Base-by-base conservation (phyloP, 1,284 basidiomycete genomes). In the Xanthoconium separans region DNA sequence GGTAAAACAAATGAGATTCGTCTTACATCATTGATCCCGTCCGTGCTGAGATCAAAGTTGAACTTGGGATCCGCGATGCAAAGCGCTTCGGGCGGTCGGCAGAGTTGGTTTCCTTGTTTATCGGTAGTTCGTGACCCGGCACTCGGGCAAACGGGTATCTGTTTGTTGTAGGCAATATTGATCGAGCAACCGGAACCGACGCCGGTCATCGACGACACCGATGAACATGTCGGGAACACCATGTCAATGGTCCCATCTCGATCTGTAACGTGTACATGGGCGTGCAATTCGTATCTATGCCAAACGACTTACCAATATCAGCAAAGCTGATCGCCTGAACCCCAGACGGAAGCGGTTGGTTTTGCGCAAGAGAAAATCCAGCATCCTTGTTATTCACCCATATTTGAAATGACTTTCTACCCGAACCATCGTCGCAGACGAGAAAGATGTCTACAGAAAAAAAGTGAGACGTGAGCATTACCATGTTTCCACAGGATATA, bases 221-320 rank as follows among this genome's bases (percentile, higher is more conserved):
- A 81, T 1, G 81, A 74, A 70, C 96, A 99, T 0, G 89, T 89
- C 0, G 92, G 82, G 64, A 98, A 95, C 46, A 99, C 80, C 77
- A 99, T 85, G 70, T 99, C 96, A 44, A 98, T 91, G 0, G 95
- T 96, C 1, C 96, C 96, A 65, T 99, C 97, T 13, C 97, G 85
- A 68, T 97, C 93, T 95, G 57, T 6, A 27, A 47, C 12, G 50
- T 13, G 22, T 33, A 24, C 37, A 34, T 64, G 4, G 1, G 43
- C 11, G 3, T 37, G 27, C 7, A 15, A 16, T 24, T 12, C 20
- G 6, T 11, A 27, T 27, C 5, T 13, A 31, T n/a, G n/a, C 30
- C 27, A 33, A 15, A 31, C 13, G 37, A 44, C 83, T 61, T 66
- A 91, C 95, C 91, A 62, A 99, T 84, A 62, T 99, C 97, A 20